Evolutionary conservation across 192 early-diverging fungal genomes (phyloP), one percentile per base, ranked within the genome.

Genomic region (Entomortierella chlamydospora): DNA sequence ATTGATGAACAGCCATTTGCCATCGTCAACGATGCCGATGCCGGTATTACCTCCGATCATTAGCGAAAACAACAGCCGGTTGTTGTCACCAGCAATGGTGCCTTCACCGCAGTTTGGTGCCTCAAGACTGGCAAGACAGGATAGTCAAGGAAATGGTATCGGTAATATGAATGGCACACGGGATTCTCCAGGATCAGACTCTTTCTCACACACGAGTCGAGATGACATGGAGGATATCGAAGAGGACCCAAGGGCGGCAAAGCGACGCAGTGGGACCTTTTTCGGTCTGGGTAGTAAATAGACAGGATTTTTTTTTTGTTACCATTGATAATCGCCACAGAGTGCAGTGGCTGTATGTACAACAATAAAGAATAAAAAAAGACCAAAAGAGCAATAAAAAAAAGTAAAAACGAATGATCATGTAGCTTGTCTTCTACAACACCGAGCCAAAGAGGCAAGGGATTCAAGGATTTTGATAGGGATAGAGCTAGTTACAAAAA

Each of bases 111-210:
- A 56, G 56, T 77, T 77, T 43, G 65, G 65, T 11, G 67, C 60
- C 5, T 68, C 72, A 20, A 50, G 73, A 26, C 41, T 68, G 37
- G 22, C 61, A 29, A 68, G 73, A 42, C 73, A 77, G 23, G 73
- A 77, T 30, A 77, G 73, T 26, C 59, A 62, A 28, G 57, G 63
- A 43, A 73, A 59, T 23, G 33, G 22, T 23, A 58, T n/a, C n/a
- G n/a, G 31, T 10, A 34, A 26, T 18, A 33, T 59, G 12, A 50
- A 61, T 42, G 49, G 50, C 7, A 66, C 34, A n/a, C 47, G 73
- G 26, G 73, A 77, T 17, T 77, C 73, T 1, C 73, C 73, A 39
- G 66, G 74, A 23, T 70, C 74, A 37, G 74, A 79, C 29, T 70
- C 74, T 20, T 69, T 65, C 39, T 79, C 74, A 12, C 29, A 64